These are phyloP conservation scores for Sarocladium oryzae DNA, from an alignment of 2,329 filamentous ascomycete genomes.

Conservation along the genomic window DNA sequence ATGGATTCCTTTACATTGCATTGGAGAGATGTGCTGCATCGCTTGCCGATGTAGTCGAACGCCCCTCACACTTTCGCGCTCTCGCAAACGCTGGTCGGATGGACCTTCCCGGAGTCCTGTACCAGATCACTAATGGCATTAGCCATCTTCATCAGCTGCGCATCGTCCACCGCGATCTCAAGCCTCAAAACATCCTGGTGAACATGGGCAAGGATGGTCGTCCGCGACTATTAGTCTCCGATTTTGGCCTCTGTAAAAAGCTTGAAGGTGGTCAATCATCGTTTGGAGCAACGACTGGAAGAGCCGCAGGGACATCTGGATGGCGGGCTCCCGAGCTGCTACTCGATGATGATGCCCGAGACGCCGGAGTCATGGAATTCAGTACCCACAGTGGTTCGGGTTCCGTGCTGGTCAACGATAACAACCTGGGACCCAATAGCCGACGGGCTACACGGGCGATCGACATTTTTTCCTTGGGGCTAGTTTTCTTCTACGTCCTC, in stretches of 20 bases:
- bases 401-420: conserved; percentile 49
- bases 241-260: conserved; percentile 97
- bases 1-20: conserved; percentile 92
- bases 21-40: conserved; percentile 92
- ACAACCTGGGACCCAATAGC: conserved; percentile 45
- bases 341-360: conserved; percentile 64
- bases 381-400: conserved; percentile 57
- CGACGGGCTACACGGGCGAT: conserved; percentile 90
- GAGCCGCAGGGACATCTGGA: conserved; percentile 86
- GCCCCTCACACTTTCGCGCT: conserved; percentile 57
- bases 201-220: conserved; percentile 62
- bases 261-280: conserved; percentile 91
- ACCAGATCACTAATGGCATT: conserved; percentile 85
- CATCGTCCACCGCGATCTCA: conserved; percentile 94
- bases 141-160: conserved; percentile 84
- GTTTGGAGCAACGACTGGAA: conserved; percentile 87
- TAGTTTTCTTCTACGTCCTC: conserved; percentile 99
- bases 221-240: conserved; percentile 87
- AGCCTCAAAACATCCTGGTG: conserved; percentile 95
- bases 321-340: conserved; percentile 96
- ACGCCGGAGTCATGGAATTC: conserved; percentile 36
- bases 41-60: conserved; percentile 83
- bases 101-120: conserved; percentile 73
- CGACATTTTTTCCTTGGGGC: conserved; percentile 93
- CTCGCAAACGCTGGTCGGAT: conserved; percentile 67